phyloP scores from a whole-genome alignment of 192 early-diverging fungal species.

The Martensiomyces pterosporus region DNA sequence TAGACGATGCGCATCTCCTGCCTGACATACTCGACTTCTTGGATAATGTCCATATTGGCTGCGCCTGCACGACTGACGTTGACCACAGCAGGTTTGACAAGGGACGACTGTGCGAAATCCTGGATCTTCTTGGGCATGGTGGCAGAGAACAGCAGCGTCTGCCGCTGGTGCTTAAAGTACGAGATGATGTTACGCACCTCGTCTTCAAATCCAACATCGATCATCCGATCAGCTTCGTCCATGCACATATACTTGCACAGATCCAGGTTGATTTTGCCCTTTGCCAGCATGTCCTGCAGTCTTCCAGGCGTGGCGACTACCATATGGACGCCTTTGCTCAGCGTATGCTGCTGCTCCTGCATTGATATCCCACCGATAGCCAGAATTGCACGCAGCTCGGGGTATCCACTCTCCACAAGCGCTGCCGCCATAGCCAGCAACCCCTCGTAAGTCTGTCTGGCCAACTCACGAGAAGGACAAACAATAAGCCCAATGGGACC shows the following conservation, averaged over 20 bases:
- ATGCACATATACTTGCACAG: conserved; percentile 87
- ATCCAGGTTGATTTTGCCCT: conserved; percentile 84
- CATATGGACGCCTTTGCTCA: conserved; percentile 82
- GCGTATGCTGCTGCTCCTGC: conserved; percentile 74
- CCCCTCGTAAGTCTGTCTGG: conserved; percentile 88
- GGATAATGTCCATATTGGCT: conserved; percentile 94
- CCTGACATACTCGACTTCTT: conserved; percentile 97
- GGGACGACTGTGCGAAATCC: conserved; percentile 85
- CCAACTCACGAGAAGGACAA: conserved; percentile 95
- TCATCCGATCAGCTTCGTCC: conserved; percentile 99
- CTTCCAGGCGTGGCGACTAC: conserved; percentile 95
- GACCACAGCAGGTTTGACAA: conserved; percentile 88
- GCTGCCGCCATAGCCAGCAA: conserved; percentile 62
- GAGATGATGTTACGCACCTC: conserved; percentile 95
- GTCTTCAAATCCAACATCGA: conserved; percentile 98
- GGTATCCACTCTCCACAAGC: conserved; percentile 61
- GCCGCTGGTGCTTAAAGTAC: conserved; percentile 90
- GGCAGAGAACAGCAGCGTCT: conserved; percentile 93
- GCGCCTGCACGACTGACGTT: conserved; percentile 97
- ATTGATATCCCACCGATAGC: conserved; percentile 95
- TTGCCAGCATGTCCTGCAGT: conserved; percentile 86
- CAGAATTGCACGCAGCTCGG: conserved; percentile 71
- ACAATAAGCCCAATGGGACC: conserved; percentile 93
- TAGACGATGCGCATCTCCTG: conserved; percentile 94
- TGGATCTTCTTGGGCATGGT: conserved; percentile 99